phyloP scores from a whole-genome alignment of 768 basidiomycete species.

The Mycena maculata region DNA sequence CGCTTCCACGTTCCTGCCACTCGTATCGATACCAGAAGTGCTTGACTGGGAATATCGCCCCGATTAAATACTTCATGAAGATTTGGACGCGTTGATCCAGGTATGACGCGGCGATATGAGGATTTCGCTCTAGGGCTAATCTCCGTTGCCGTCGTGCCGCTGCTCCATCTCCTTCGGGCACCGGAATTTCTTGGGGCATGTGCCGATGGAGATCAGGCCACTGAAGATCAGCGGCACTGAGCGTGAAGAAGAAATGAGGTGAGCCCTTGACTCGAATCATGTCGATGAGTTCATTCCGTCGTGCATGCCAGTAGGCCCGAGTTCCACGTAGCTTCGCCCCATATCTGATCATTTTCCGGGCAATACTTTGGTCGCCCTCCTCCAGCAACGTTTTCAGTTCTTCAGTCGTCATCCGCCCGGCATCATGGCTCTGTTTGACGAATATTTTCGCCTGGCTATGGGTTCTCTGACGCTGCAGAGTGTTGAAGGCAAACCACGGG shows the following conservation, averaged over 20 bases:
- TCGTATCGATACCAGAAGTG: slow-evolving; percentile 40
- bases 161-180: slow-evolving; percentile 27
- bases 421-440: slow-evolving; percentile 20
- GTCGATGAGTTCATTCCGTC: slow-evolving; percentile 15
- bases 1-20: slow-evolving; percentile 37
- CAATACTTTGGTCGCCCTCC: slow-evolving; percentile 12
- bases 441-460: slow-evolving; percentile 17
- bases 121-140: slow-evolving; percentile 38
- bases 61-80: slow-evolving; percentile 34
- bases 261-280: slow-evolving; percentile 12
- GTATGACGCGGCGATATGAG: slow-evolving; percentile 39
- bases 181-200: slow-evolving; percentile 34
- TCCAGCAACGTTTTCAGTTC: slow-evolving; percentile 18
- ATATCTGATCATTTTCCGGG: slow-evolving; percentile 23
- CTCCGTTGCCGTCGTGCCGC: slow-evolving; percentile 21
- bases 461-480: slow-evolving; percentile 22
- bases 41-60: slow-evolving; percentile 30
- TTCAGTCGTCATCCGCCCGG: slow-evolving; percentile 12
- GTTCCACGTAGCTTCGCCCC: slow-evolving; percentile 23
- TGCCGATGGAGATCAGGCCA: slow-evolving; percentile 28
- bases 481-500: slow-evolving; percentile 33
- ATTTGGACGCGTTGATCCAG: slow-evolving; percentile 35
- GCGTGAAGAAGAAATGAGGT: slow-evolving; percentile 26
- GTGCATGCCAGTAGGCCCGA: slow-evolving; percentile 23
- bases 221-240: slow-evolving; percentile 29